Evolutionary conservation across 2,329 filamentous ascomycete genomes (phyloP).

Genomic region (Fusarium sp.): DNA sequence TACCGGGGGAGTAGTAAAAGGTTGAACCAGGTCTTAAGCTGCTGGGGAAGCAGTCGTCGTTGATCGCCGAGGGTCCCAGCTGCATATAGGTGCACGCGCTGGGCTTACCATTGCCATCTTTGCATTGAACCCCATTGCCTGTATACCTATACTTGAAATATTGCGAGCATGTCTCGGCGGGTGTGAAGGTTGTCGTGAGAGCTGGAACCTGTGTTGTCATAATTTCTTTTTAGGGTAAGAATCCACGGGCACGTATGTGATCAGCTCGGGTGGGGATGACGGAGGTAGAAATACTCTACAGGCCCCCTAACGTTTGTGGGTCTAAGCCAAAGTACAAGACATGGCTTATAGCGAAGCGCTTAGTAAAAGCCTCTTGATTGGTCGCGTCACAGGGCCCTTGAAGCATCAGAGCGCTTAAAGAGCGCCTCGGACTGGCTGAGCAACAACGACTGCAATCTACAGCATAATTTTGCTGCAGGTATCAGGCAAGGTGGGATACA

Average conservation of each 20-base stretch:
- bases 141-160: constrained; percentile 12
- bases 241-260: neutral
- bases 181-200: constrained; percentile 10
- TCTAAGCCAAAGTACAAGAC: too few species aligned
- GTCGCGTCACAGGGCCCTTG: too few species aligned
- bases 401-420: too few species aligned
- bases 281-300: neutral
- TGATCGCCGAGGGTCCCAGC: neutral
- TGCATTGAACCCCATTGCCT: neutral
- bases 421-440: too few species aligned
- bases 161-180: neutral
- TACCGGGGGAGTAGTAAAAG: neutral
- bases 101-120: neutral
- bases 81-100: constrained; percentile 7
- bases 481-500: too few species aligned
- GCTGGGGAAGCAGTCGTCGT: neutral
- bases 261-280: neutral
- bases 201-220: neutral
- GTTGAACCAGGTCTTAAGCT: neutral
- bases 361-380: too few species aligned
- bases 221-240: neutral
- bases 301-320: too few species aligned
- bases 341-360: too few species aligned
- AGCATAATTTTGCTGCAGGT: too few species aligned
- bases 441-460: too few species aligned